Conservation (phyloP, 169 alveolate genomes). For the Babesia sp. region DNA sequence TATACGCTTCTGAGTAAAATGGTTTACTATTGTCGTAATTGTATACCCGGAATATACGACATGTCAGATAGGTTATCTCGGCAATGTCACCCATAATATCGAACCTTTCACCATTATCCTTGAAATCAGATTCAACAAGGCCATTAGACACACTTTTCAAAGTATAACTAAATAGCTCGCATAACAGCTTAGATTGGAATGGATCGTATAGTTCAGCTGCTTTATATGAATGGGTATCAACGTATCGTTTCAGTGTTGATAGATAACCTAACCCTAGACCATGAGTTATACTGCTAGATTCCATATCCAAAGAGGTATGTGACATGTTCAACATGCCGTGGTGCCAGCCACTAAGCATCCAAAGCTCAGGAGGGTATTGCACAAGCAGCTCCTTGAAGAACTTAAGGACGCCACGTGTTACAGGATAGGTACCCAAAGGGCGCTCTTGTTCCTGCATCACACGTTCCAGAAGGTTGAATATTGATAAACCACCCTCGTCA, state of each 20-base stretch:
- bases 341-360: slow-evolving; percentile 45
- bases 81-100: background rate
- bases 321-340: slow-evolving; percentile 47
- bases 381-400: slow-evolving; percentile 24
- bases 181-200: slow-evolving; percentile 31
- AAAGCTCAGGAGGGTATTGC: slow-evolving; percentile 43
- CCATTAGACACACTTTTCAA: slow-evolving; percentile 7
- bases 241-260: background rate
- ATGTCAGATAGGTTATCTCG: slow-evolving; percentile 12
- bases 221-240: background rate
- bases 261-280: slow-evolving; percentile 22
- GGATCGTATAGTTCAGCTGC: slow-evolving; percentile 13
- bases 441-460: slow-evolving; percentile 38
- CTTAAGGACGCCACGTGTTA: slow-evolving; percentile 11
- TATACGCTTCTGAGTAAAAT: background rate
- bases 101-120: slow-evolving; percentile 15
- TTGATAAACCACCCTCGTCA: background rate
- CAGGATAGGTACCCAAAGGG: slow-evolving; percentile 11
- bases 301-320: slow-evolving; percentile 39
- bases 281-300: slow-evolving; percentile 26
- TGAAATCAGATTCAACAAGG: slow-evolving; percentile 13
- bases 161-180: slow-evolving; percentile 18
- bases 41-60: slow-evolving; percentile 31
- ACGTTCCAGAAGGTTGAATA: slow-evolving; percentile 16
- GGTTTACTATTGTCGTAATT: slow-evolving; percentile 28